These are phyloP conservation scores for Scedosporium dehoogii DNA, from an alignment of 2,329 filamentous ascomycete genomes.

Conservation along the genomic window DNA sequence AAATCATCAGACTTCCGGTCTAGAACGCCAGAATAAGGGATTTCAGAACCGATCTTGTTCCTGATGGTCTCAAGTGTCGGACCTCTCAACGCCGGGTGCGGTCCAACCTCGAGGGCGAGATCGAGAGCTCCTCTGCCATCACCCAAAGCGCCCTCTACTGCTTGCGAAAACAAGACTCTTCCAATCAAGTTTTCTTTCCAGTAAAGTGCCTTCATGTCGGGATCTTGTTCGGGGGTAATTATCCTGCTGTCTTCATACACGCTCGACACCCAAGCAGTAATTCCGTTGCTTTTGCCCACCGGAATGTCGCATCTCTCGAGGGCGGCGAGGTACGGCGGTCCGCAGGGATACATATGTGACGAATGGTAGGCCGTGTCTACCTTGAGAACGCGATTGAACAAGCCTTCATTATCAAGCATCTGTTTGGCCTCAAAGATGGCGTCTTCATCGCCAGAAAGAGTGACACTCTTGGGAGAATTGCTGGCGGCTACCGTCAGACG, in stretches of 20 bases:
- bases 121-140: slow-evolving; percentile 19
- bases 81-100: slow-evolving; percentile 24
- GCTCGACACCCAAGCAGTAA: too few species aligned
- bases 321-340: slow-evolving; percentile 13
- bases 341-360: slow-evolving; percentile 20
- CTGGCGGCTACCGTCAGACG: slow-evolving; percentile 24
- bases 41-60: not conserved
- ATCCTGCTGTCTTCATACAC: too few species aligned
- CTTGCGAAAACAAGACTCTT: slow-evolving; percentile 32
- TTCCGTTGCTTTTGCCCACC: too few species aligned
- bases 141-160: slow-evolving; percentile 21
- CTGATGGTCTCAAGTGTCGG: slow-evolving; percentile 26
- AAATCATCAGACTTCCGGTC: too few species aligned
- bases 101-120: slow-evolving; percentile 31
- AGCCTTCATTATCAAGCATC: slow-evolving; percentile 3
- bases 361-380: slow-evolving; percentile 18
- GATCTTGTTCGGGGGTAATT: too few species aligned
- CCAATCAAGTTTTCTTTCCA: slow-evolving; percentile 36
- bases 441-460: slow-evolving; percentile 20
- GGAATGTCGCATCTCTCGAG: slow-evolving; percentile 6
- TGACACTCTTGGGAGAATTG: slow-evolving; percentile 25
- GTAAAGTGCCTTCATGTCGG: slow-evolving; percentile 18
- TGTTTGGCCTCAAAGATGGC: slow-evolving; percentile 13
- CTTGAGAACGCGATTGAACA: slow-evolving; percentile 13
- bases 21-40: too few species aligned